Evolutionary conservation across 306 rosid species (phyloP).

Genomic region (Gynostemma pentaphyllum): DNA sequence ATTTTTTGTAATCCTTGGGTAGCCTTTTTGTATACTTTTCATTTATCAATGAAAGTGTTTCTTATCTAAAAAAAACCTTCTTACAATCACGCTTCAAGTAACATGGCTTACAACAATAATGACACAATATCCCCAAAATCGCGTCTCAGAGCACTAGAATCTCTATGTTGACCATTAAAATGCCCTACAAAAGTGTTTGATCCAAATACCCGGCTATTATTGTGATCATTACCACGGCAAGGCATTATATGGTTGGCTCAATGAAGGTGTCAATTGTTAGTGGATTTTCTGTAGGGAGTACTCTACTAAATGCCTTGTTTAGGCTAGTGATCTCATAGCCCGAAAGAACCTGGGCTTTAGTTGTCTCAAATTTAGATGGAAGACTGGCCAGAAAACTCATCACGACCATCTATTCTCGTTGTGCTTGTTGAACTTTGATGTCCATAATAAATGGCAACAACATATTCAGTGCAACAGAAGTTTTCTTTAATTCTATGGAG

Average conservation of each 20-base stretch:
- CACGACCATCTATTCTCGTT: background rate
- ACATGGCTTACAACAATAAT: background rate
- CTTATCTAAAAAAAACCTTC: too few species aligned
- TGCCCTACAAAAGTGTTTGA: too few species aligned
- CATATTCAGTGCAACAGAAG: background rate
- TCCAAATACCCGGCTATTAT: background rate
- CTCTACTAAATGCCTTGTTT: background rate
- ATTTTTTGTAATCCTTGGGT: too few species aligned
- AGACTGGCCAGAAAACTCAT: background rate
- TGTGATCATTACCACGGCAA: background rate
- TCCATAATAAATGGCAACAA: background rate
- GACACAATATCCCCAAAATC: background rate
- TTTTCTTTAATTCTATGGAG: too few species aligned
- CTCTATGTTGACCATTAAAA: too few species aligned
- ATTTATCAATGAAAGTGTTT: too few species aligned
- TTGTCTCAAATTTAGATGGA: background rate
- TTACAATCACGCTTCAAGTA: background rate
- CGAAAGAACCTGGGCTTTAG: background rate
- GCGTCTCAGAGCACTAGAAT: background rate
- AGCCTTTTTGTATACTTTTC: too few species aligned
- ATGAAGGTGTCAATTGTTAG: background rate
- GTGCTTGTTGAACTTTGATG: background rate
- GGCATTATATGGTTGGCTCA: background rate
- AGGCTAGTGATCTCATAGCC: background rate
- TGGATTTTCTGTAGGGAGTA: background rate